phyloP scores from a whole-genome alignment of 805 yeast species.

The Hanseniaspora valbyensis region DNA sequence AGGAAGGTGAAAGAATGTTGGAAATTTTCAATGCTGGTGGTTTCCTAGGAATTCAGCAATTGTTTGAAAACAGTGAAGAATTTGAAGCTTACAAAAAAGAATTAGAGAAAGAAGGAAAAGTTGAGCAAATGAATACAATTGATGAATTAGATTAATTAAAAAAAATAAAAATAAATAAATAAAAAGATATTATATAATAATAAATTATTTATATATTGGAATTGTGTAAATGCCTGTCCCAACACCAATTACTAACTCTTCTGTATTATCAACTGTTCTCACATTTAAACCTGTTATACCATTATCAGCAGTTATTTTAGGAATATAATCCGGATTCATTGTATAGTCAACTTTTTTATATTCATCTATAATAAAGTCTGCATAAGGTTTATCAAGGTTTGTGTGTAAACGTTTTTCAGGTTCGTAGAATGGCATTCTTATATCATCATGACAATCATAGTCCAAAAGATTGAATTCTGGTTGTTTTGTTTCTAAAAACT shows the following conservation, averaged over 20 bases:
- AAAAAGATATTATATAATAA: constrained; percentile 31
- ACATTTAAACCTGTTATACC: constrained; percentile 46
- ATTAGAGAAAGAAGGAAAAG: background rate
- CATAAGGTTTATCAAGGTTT: background rate
- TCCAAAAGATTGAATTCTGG: constrained; percentile 66
- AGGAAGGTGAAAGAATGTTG: constrained; percentile 68
- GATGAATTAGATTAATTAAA: background rate
- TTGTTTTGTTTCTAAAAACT: constrained; percentile 54
- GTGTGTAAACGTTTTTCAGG: background rate
- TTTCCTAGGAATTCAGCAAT: constrained; percentile 70
- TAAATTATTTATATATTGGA: constrained; percentile 50
- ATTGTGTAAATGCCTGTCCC: constrained; percentile 55
- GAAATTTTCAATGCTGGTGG: constrained; percentile 69
- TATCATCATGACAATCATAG: background rate
- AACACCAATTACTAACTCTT: constrained; percentile 43
- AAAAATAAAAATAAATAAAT: constrained; percentile 19
- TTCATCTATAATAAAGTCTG: constrained; percentile 40
- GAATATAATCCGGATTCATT: background rate
- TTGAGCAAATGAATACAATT: background rate
- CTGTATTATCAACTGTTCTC: constrained; percentile 32
- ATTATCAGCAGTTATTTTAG: background rate
- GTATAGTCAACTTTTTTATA: constrained; percentile 15
- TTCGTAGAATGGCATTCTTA: background rate
- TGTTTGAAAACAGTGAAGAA: constrained; percentile 61
- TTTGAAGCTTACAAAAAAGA: constrained; percentile 39